Conservation (phyloP, 2,329 filamentous ascomycete species). For the Talaromyces amestolkiae region DNA sequence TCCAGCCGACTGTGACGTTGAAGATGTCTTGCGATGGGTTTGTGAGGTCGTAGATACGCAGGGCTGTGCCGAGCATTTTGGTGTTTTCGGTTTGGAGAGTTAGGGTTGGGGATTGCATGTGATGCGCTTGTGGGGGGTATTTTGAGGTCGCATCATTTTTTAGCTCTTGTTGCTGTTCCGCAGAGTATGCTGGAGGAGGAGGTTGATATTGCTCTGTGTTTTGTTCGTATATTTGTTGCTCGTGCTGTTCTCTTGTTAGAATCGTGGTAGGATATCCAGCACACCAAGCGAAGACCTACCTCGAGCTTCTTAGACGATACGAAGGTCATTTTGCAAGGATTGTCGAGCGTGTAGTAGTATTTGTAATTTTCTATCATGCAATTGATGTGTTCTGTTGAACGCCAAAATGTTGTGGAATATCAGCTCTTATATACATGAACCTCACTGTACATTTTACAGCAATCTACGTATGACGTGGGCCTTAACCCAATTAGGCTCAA, state of each 20-base stretch:
- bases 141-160: neutral
- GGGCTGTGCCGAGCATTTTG: neutral
- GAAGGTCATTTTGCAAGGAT: neutral
- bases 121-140: constrained; percentile 4
- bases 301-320: neutral
- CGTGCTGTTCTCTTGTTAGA: neutral
- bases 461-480: neutral
- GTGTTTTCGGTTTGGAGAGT: constrained; percentile 4
- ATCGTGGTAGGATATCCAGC: neutral
- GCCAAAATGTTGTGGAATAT: neutral
- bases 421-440: neutral
- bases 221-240: neutral
- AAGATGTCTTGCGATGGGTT: neutral
- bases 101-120: neutral
- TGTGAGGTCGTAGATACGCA: neutral
- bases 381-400: neutral
- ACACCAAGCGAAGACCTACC: neutral
- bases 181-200: neutral
- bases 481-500: constrained; percentile 1
- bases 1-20: neutral
- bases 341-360: no score
- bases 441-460: neutral
- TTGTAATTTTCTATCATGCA: no score
- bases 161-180: neutral
- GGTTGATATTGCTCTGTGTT: neutral